Evolutionary conservation across 202 grass and related monocot species (phyloP).

Genomic region (Panicum virgatum): DNA sequence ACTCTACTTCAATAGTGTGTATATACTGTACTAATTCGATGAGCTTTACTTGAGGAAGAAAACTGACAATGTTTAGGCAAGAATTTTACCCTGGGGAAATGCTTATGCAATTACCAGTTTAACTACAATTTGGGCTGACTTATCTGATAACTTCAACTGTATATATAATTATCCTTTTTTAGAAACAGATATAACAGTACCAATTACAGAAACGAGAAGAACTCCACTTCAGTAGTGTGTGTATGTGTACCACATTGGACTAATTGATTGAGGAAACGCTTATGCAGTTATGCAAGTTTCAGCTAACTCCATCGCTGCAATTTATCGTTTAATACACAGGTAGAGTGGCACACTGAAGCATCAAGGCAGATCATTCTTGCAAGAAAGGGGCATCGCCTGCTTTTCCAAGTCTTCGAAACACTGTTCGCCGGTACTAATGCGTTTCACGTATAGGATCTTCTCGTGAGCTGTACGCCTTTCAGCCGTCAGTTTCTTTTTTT

Average conservation of each 20-base stretch:
- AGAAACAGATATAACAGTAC: neutral
- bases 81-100: no score
- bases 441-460: conserved; percentile 21
- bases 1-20: neutral
- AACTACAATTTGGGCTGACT: neutral
- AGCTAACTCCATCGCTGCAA: neutral
- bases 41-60: no score
- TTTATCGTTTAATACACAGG: neutral
- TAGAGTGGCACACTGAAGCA: neutral
- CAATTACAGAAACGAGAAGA: neutral
- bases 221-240: neutral
- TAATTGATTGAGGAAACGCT: neutral
- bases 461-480: conserved; percentile 40
- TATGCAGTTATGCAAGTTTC: no score
- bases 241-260: neutral
- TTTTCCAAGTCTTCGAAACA: conserved; percentile 14
- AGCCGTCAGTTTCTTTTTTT: conserved; percentile 22
- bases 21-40: no score
- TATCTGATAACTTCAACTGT: neutral
- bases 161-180: neutral
- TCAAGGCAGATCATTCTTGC: conserved; percentile 36
- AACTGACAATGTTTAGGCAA: no score
- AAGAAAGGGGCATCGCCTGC: conserved; percentile 2
- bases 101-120: neutral
- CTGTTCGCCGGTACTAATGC: conserved; percentile 12